Conservation (phyloP, 2,329 filamentous ascomycete species). For the Aspergillus floridensis region DNA sequence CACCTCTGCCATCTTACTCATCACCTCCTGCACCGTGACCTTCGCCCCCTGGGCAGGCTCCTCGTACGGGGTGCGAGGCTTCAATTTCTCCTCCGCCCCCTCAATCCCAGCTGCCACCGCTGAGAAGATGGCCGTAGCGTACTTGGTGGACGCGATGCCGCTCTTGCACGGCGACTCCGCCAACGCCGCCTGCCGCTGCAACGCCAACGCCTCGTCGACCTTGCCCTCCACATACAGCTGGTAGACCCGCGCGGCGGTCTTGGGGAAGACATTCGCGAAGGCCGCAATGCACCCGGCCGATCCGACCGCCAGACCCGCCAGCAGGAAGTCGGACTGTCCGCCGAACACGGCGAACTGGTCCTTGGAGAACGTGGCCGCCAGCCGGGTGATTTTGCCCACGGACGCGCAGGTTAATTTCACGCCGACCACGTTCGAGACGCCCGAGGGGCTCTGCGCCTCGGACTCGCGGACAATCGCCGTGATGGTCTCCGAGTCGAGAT, state of each 20-base stretch:
- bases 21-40: constrained; percentile 41
- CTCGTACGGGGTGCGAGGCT: constrained; percentile 62
- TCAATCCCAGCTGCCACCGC: constrained; percentile 60
- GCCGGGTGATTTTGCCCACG: constrained; percentile 59
- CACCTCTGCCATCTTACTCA: constrained; percentile 42
- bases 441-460: constrained; percentile 32
- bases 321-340: constrained; percentile 69
- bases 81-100: constrained; percentile 57
- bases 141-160: constrained; percentile 67
- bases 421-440: constrained; percentile 56
- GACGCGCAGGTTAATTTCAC: constrained; percentile 65
- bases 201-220: constrained; percentile 55
- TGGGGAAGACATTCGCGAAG: constrained; percentile 58
- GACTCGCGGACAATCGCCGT: constrained; percentile 51
- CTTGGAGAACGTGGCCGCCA: constrained; percentile 52
- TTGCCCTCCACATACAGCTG: constrained; percentile 59
- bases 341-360: constrained; percentile 66
- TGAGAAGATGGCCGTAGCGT: constrained; percentile 61
- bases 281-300: constrained; percentile 56
- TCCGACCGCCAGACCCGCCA: constrained; percentile 54
- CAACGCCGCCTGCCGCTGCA: constrained; percentile 62
- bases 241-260: constrained; percentile 58
- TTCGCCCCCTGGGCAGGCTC: constrained; percentile 45
- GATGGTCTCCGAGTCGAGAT: constrained; percentile 65
- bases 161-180: constrained; percentile 65